A percentile compares a stretch with the other conserved stretches of the same genome.
Evolutionary conservation across 164 flowering plant species (phyloP).

Genomic region (Taxillus chinensis): DNA sequence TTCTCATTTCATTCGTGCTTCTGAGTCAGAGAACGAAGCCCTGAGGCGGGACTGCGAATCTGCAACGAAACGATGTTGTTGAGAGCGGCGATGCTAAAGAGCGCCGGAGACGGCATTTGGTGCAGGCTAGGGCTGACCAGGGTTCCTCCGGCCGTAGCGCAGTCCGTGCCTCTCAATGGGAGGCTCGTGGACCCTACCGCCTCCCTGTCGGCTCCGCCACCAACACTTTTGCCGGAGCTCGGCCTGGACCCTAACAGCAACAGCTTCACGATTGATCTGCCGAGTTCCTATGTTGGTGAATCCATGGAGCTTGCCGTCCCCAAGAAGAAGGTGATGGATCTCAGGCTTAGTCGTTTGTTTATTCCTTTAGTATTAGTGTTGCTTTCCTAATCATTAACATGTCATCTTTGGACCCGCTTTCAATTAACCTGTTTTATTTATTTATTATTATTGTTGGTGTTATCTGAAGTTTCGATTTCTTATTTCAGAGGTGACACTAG

Average conservation of each 20-base stretch:
- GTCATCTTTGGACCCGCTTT: not conserved
- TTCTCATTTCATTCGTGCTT: too few relatives aligned
- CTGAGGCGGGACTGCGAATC: too few relatives aligned
- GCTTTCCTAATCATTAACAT: not conserved
- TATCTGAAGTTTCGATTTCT: too few relatives aligned
- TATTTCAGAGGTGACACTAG: too few relatives aligned
- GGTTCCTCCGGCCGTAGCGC: constrained; percentile 18
- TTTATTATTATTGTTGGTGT: not conserved
- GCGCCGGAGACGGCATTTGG: constrained; percentile 6
- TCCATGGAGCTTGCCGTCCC: constrained; percentile 88
- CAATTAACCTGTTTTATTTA: not conserved
- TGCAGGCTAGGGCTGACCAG: constrained; percentile 12
- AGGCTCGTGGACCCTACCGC: constrained; percentile 5
- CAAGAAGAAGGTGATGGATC: constrained; percentile 58
- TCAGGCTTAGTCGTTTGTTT: not conserved
- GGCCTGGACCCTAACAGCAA: constrained; percentile 3
- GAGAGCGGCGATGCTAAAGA: constrained; percentile 16
- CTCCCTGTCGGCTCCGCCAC: constrained; percentile 8
- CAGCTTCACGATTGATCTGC: constrained; percentile 14
- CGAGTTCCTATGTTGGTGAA: constrained; percentile 24
- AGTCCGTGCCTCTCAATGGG: constrained; percentile 27
- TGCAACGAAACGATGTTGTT: constrained; percentile 14
- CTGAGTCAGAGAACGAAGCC: too few relatives aligned
- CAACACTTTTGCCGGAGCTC: constrained; percentile 23
- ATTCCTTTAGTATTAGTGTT: not conserved